Percentiles rank a stretch among this genome's conserved stretches.
Evolutionary conservation across 805 yeast genomes (phyloP).

Genomic region (Wickerhamiella kurtzmanii): DNA sequence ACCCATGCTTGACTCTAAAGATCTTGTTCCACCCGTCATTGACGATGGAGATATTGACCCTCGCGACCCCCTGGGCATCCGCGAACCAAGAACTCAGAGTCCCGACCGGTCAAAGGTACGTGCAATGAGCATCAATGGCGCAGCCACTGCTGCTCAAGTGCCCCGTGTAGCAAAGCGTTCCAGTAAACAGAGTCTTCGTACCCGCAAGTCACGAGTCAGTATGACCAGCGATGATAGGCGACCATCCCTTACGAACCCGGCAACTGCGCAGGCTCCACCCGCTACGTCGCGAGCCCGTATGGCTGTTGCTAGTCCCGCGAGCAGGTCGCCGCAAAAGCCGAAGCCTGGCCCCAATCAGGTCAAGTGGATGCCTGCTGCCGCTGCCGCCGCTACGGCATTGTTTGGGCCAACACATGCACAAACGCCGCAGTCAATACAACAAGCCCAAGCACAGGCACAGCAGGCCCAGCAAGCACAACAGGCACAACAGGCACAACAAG

Average conservation of each 20-base stretch:
- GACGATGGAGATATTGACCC: neutral
- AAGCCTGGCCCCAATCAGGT: neutral
- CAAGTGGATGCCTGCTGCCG: slow-evolving; percentile 4
- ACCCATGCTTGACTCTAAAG: neutral
- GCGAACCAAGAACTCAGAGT: neutral
- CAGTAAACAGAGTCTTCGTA: slow-evolving; percentile 10
- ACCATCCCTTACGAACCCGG: neutral
- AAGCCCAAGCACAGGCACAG: neutral
- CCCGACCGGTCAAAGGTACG: neutral
- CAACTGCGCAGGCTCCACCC: neutral
- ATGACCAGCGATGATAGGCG: neutral
- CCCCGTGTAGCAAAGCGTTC: slow-evolving; percentile 14
- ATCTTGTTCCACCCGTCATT: neutral
- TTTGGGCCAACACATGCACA: slow-evolving; percentile 3
- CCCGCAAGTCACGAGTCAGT: slow-evolving; percentile 7
- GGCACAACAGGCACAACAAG: too few species aligned
- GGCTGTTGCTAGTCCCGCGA: neutral
- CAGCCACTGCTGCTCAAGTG: slow-evolving; percentile 3
- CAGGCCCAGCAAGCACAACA: neutral
- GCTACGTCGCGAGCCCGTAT: slow-evolving; percentile 1
- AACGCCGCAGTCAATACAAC: too few species aligned
- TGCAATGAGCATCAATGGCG: slow-evolving; percentile 6
- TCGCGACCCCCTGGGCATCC: neutral
- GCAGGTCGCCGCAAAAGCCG: neutral
- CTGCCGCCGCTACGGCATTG: slow-evolving; percentile 17